Percentiles rank a stretch among this genome's conserved stretches.
Conservation (phyloP, 2,329 filamentous ascomycete species). For the Talaromyces sp. region DNA sequence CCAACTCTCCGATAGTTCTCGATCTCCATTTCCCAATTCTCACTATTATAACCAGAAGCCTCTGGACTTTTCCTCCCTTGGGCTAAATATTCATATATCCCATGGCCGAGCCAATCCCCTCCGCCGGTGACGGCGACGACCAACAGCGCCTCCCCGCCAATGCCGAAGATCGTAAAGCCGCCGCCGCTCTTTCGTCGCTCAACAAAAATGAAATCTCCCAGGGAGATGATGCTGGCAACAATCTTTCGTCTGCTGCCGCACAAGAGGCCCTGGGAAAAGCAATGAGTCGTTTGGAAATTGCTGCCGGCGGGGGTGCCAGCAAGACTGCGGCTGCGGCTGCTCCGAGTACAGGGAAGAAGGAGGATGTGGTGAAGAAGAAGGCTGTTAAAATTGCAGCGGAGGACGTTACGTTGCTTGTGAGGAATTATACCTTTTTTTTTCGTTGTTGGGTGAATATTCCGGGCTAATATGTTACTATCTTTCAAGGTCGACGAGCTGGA, state of each 20-base stretch:
- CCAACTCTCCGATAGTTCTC: not conserved
- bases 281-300: slow-evolving; percentile 45
- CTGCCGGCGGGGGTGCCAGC: slow-evolving; percentile 12
- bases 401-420: slow-evolving; percentile 43
- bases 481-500: slow-evolving; percentile 41
- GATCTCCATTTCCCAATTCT: not conserved
- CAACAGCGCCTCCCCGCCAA: slow-evolving; percentile 33
- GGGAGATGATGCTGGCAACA: slow-evolving; percentile 20
- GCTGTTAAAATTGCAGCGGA: slow-evolving; percentile 41
- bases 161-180: slow-evolving; percentile 47
- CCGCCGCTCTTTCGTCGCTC: slow-evolving; percentile 44
- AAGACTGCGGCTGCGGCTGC: slow-evolving; percentile 9
- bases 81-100: not conserved
- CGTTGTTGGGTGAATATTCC: not conserved
- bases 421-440: slow-evolving; percentile 10
- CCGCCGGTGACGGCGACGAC: slow-evolving; percentile 29
- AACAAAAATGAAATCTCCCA: slow-evolving; percentile 35
- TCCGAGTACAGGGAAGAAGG: slow-evolving; percentile 17
- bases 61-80: too few species aligned
- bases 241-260: slow-evolving; percentile 32
- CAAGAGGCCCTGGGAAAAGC: slow-evolving; percentile 47
- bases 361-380: slow-evolving; percentile 31
- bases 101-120: slow-evolving; percentile 42
- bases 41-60: not conserved
- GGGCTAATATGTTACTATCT: not conserved